phyloP scores from a whole-genome alignment of 495 filamentous ascomycete genomes.

The Penicillium robsamsonii region DNA sequence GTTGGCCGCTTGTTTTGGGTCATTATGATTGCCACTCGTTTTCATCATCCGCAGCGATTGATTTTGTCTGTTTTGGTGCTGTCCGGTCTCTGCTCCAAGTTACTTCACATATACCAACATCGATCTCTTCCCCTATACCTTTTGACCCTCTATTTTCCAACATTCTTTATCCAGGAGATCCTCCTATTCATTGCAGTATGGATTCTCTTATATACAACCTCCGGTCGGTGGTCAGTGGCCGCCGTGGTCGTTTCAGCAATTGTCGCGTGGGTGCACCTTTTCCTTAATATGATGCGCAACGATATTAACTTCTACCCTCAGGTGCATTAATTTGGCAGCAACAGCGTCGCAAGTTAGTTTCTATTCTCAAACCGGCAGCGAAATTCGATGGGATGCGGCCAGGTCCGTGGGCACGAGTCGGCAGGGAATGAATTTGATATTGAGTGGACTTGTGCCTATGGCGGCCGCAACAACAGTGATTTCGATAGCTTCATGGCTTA shows the following conservation, averaged over 20 bases:
- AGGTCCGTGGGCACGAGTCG: constrained; percentile 20
- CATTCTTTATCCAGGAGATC: constrained; percentile 22
- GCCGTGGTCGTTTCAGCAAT: constrained; percentile 1
- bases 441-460: constrained; percentile 23
- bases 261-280: constrained; percentile 11
- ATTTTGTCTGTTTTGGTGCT: constrained; percentile 22
- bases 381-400: constrained; percentile 26
- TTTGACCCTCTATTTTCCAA: constrained; percentile 22
- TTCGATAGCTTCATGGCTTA: constrained; percentile 9
- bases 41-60: constrained; percentile 15
- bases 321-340: constrained; percentile 14
- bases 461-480: constrained; percentile 12
- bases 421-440: constrained; percentile 22
- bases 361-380: constrained; percentile 22
- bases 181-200: constrained; percentile 18
- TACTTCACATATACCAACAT: constrained; percentile 22
- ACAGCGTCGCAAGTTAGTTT: constrained; percentile 25
- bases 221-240: constrained; percentile 12
- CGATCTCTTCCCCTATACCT: constrained; percentile 9
- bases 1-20: background rate
- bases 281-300: background rate
- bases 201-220: constrained; percentile 15
- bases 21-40: constrained; percentile 17
- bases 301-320: constrained; percentile 1
- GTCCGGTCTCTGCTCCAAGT: constrained; percentile 19